phyloP scores from a whole-genome alignment of 257 asterid species.

The Plantago ovata region DNA sequence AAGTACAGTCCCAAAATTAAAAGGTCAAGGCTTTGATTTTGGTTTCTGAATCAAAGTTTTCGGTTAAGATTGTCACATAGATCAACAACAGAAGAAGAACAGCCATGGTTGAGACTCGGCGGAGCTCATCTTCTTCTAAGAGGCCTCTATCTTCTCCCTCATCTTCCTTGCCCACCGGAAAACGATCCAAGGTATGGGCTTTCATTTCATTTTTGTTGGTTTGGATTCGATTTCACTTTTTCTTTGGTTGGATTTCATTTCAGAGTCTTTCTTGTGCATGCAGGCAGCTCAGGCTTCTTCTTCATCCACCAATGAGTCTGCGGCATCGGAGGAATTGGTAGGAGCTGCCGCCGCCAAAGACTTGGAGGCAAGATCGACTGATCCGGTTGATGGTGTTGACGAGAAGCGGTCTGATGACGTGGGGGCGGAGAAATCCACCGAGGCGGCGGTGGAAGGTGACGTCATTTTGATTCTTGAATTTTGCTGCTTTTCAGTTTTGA shows the following conservation, averaged over 20 bases:
- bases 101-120: slow-evolving; percentile 81
- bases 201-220: slow-evolving; percentile 4
- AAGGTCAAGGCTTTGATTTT: slow-evolving; percentile 24
- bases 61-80: neutral
- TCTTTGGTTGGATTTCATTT: neutral
- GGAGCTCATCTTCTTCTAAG: slow-evolving; percentile 79
- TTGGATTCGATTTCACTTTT: neutral
- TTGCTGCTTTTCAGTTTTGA: too few species aligned
- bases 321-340: slow-evolving; percentile 36
- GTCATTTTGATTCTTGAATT: too few species aligned
- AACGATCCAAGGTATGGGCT: slow-evolving; percentile 79
- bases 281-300: slow-evolving; percentile 74
- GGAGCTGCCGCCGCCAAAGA: slow-evolving; percentile 36
- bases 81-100: slow-evolving; percentile 13
- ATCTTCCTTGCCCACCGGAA: slow-evolving; percentile 53
- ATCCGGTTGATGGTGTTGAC: slow-evolving; percentile 43
- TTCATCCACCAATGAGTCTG: slow-evolving; percentile 56
- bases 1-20: too few species aligned
- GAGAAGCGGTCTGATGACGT: slow-evolving; percentile 38
- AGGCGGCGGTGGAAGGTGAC: slow-evolving; percentile 42
- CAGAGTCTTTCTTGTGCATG: slow-evolving; percentile 25
- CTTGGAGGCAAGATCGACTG: slow-evolving; percentile 65
- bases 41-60: neutral
- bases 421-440: slow-evolving; percentile 41
- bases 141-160: slow-evolving; percentile 58